phyloP scores from a whole-genome alignment of 495 filamentous ascomycete species.

The Hypoxylon trugodes region DNA sequence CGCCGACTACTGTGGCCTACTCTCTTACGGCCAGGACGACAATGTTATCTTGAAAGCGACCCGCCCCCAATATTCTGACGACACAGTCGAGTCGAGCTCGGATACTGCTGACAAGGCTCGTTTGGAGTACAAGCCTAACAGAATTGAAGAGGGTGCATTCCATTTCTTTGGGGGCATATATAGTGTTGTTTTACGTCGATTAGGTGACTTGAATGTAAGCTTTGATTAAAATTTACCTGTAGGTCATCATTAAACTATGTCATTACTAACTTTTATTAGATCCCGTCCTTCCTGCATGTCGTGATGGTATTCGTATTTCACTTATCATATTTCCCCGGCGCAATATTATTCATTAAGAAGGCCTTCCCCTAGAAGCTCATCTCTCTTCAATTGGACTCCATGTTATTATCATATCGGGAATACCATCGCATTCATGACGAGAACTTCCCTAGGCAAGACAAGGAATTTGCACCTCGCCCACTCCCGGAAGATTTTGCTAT shows the following conservation, averaged over 20 bases:
- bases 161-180: constrained; percentile 45
- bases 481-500: constrained; percentile 86
- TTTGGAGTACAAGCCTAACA: constrained; percentile 19
- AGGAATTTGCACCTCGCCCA: constrained; percentile 61
- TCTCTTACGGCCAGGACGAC: constrained; percentile 50
- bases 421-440: constrained; percentile 56
- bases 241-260: too few species aligned
- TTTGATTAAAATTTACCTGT: too few species aligned
- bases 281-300: constrained; percentile 74
- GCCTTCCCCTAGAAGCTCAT: constrained; percentile 73
- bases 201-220: constrained; percentile 64
- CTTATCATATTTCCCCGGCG: constrained; percentile 58
- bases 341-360: constrained; percentile 54
- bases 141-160: constrained; percentile 19
- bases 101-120: constrained; percentile 1
- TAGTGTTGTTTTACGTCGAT: constrained; percentile 64
- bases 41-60: constrained; percentile 48
- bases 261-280: constrained; percentile 24
- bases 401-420: constrained; percentile 56
- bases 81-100: constrained; percentile 14
- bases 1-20: constrained; percentile 52
- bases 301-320: constrained; percentile 74
- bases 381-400: constrained; percentile 69
- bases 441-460: constrained; percentile 62
- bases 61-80: constrained; percentile 31